Percentiles rank a stretch among this genome's conserved stretches.
These are phyloP conservation scores for Gaultheria prostrata DNA, from an alignment of 148 eudicot genomes.

Conservation along the genomic window DNA sequence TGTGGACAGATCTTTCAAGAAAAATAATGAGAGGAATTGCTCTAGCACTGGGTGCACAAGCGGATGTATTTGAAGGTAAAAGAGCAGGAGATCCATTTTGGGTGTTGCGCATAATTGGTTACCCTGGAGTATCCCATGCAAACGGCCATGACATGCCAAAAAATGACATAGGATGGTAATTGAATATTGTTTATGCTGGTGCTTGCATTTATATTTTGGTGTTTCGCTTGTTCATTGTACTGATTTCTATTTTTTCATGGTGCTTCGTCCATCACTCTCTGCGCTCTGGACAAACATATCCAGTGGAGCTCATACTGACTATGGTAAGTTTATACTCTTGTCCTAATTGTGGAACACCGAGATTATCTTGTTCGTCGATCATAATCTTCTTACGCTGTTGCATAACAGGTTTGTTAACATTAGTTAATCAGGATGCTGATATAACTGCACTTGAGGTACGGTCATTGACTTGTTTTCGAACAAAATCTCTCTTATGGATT, in stretches of 20 bases:
- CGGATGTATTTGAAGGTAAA: constrained; percentile 64
- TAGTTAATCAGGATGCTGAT: constrained; percentile 88
- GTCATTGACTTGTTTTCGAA: not conserved
- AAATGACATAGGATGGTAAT: constrained; percentile 77
- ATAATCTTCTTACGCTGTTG: constrained; percentile 12
- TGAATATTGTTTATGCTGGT: constrained; percentile 13
- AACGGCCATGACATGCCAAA: constrained; percentile 40
- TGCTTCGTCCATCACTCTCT: constrained; percentile 19
- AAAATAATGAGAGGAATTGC: constrained; percentile 90
- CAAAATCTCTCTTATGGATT: not conserved
- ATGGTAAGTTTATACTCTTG: constrained; percentile 46
- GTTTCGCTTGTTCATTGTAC: constrained; percentile 14
- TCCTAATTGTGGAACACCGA: not conserved
- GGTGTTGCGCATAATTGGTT: constrained; percentile 91
- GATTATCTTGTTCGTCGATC: constrained; percentile 3
- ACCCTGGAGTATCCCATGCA: constrained; percentile 50
- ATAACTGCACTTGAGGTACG: constrained; percentile 85
- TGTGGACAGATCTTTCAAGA: constrained; percentile 65
- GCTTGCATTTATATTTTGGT: not conserved
- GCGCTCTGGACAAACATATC: constrained; percentile 23
- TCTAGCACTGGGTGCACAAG: constrained; percentile 71
- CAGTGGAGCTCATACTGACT: constrained; percentile 98
- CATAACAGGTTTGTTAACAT: constrained; percentile 69
- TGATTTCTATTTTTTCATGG: constrained; percentile 3
- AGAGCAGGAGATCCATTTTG: constrained; percentile 92